Base-by-base conservation (phyloP, 2,329 filamentous ascomycete genomes). In the Scedosporium dehoogii region DNA sequence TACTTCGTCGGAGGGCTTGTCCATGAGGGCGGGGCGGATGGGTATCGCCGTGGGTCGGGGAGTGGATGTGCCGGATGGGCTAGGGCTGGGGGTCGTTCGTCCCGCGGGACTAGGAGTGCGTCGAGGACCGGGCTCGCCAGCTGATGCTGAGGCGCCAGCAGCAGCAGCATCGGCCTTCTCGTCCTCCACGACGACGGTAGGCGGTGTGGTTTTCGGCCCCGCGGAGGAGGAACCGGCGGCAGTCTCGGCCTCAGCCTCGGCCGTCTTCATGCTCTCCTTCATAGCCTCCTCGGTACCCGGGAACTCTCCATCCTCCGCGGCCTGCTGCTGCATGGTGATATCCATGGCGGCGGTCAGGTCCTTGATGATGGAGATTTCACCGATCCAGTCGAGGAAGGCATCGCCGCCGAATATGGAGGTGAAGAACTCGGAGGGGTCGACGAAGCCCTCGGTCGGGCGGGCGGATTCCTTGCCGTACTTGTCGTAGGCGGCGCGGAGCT, bases 331-430 rank as follows among this genome's bases (percentile, higher is more conserved):
- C 86, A 92, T 93, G 21, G 91, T 92, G 68, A 99, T 97, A 70
- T 99, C 94, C 93, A 99, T 97, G 55, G 92, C 96, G 70, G 92
- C 91, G 18, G 93, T 97, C 62, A 99, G 82, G 71, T 99, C 94
- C 79, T 97, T 97, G 90, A 99, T 97, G 63, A 99, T 85, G 59
- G 91, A 94, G 69, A 99, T 96, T 81, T 99, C 94, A 68, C 94
- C 94, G 71, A 99, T 97, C 81, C 94, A 91, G 79, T 99, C 93
- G 65, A 89, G 81, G 71, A 99, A 99, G 12, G 93, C 92, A 69
- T 97, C 93, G 64, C 94, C 94, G 68, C 94, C 94, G 72, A 99
- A 99, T 69, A 99, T 99, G 80, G 92, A 96, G 70, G 90, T 90
- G 78, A 99, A 99, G 83, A 99, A 99, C 76, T 99, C 94, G 66